These are phyloP conservation scores for Scedosporium minutisporum DNA, from an alignment of 2,329 filamentous ascomycete genomes.

Conservation along the genomic window DNA sequence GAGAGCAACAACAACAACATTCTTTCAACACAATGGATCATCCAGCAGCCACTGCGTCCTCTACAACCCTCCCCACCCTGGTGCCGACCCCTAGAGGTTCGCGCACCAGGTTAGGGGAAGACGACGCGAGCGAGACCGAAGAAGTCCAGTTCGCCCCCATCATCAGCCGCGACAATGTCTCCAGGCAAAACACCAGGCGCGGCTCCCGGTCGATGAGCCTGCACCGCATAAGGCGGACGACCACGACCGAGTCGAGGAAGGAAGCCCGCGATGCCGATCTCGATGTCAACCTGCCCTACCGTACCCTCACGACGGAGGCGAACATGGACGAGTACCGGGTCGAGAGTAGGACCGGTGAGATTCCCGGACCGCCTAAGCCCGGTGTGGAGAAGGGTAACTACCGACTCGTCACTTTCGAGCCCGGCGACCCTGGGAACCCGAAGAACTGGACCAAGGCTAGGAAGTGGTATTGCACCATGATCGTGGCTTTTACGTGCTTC, in stretches of 20 bases:
- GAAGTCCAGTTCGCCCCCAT: conserved; percentile 7
- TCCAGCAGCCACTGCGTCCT: background rate
- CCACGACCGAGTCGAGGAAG: conserved; percentile 16
- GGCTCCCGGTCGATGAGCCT: background rate
- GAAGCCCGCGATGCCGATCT: conserved; percentile 28
- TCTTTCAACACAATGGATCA: background rate
- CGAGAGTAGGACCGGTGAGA: conserved; percentile 53
- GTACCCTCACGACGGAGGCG: conserved; percentile 49
- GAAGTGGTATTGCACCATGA: conserved; percentile 83
- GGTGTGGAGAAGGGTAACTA: conserved; percentile 22
- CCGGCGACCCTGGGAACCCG: conserved; percentile 65
- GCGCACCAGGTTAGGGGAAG: background rate
- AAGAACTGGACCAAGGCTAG: conserved; percentile 74
- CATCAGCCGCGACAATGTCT: background rate
- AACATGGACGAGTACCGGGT: conserved; percentile 58
- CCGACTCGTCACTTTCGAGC: conserved; percentile 54
- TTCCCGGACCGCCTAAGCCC: conserved; percentile 34
- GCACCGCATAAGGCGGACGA: background rate
- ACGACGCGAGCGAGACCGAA: background rate
- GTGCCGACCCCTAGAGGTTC: background rate
- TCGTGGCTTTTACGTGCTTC: conserved; percentile 68
- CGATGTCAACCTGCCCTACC: conserved; percentile 53
- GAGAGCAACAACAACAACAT: background rate
- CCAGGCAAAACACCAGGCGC: background rate
- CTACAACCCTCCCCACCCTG: background rate